Evolutionary conservation across 2,329 filamentous ascomycete genomes (phyloP), one percentile per base, ranked within the genome.

Genomic region (Alternaria sp.): DNA sequence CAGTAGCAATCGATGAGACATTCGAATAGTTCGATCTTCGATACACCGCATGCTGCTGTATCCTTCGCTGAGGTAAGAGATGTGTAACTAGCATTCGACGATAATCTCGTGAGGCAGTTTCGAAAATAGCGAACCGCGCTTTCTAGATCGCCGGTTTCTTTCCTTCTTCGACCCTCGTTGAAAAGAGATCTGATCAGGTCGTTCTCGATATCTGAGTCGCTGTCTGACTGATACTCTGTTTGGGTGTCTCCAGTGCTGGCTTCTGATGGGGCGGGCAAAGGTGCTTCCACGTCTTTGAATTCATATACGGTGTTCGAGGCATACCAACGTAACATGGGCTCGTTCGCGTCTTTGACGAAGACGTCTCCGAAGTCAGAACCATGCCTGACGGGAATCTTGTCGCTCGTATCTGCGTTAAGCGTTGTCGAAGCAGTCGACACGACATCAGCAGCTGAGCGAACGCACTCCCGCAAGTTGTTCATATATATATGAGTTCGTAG

Each of bases 281-380:
- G 51, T 13, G 53, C 56, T 41, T 62, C 61, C 14, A 56, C 33
- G 28, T 65, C 54, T 29, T 67, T 63, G 34, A 51, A 65, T 44
- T 71, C 68, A n/a, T 71, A 65, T 8, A 68, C 57, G 5, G 64
- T 66, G 28, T 63, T 65, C 17, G 67, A 67, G 17, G 61, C 55
- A 14, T 69, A 66, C 65, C 61, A 70, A 29, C 67, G 62, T 36
- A 63, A 45, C 62, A 71, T 64, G 0, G 63, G 52, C 29, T 66
- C 63, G 11, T 67, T 67, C 3, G 62, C 49, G 3, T 59, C 58
- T 29, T 42, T 62, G 9, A 44, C 29, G 37, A 71, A 67, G 7
- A 67, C 44, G n/a, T 70, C 65, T 9, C 67, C 67, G 40, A 68
- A 66, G 26, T 70, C 67, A 6, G 68, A 71, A 14, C 66, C 65